Evolutionary conservation across 176 grass and related monocot genomes (phyloP).

Genomic region (Olyra latifolia): DNA sequence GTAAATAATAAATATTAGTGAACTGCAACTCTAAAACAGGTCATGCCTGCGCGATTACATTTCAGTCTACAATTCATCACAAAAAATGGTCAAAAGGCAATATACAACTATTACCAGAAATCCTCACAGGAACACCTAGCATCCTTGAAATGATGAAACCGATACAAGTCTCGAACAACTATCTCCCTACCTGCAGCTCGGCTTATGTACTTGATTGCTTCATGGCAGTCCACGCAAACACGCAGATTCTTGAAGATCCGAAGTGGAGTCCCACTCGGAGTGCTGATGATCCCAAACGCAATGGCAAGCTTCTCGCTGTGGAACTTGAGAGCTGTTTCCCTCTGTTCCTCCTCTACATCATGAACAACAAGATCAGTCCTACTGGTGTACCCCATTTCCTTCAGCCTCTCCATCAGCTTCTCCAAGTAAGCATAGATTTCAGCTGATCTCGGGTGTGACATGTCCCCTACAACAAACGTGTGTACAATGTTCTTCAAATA

Average conservation of each 20-base stretch:
- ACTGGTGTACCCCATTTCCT: slow-evolving; percentile 56
- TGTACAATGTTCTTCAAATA: slow-evolving; percentile 47
- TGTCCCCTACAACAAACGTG: slow-evolving; percentile 46
- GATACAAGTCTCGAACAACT: slow-evolving; percentile 50
- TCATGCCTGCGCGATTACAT: background rate
- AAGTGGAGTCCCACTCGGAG: slow-evolving; percentile 40
- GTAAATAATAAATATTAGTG: background rate
- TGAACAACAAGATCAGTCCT: slow-evolving; percentile 55
- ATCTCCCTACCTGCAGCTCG: slow-evolving; percentile 32
- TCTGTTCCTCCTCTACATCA: slow-evolving; percentile 63
- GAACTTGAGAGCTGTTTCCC: slow-evolving; percentile 52
- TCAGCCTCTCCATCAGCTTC: slow-evolving; percentile 47
- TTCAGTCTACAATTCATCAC: background rate
- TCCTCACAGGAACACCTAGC: slow-evolving; percentile 50
- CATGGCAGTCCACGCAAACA: slow-evolving; percentile 58
- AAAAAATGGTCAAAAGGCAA: background rate
- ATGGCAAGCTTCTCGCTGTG: slow-evolving; percentile 62
- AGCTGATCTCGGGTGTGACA: slow-evolving; percentile 33
- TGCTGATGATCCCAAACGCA: slow-evolving; percentile 56
- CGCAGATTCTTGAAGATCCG: slow-evolving; percentile 62
- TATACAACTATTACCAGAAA: slow-evolving; percentile 49
- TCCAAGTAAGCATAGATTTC: slow-evolving; percentile 49
- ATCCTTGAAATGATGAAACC: slow-evolving; percentile 62
- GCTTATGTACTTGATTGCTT: slow-evolving; percentile 53
- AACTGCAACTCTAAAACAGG: background rate